Percentiles rank a stretch among this genome's conserved stretches.
phyloP scores from a whole-genome alignment of 1,284 basidiomycete genomes.

The Cutaneotrichosporon sp. region DNA sequence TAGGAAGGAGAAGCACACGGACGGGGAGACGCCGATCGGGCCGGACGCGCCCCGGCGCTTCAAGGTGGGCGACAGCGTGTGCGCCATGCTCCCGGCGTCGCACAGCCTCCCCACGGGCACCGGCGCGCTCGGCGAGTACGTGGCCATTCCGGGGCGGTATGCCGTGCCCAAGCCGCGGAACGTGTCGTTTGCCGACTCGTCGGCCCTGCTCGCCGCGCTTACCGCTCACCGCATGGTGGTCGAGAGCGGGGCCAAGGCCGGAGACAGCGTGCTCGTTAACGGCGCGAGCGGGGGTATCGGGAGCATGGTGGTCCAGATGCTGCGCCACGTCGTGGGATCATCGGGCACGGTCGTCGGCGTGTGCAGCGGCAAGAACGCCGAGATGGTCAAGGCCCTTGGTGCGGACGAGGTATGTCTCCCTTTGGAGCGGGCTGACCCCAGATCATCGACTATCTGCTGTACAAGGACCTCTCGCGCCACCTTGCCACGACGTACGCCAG shows the following conservation, averaged over 20 bases:
- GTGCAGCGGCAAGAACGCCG: constrained; percentile 61
- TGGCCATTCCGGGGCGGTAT: constrained; percentile 14
- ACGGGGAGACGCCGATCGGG: not conserved
- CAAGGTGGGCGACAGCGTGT: constrained; percentile 15
- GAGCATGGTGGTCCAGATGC: constrained; percentile 63
- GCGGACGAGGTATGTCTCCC: constrained; percentile 50
- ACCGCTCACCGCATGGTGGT: constrained; percentile 16
- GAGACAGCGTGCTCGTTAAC: constrained; percentile 18
- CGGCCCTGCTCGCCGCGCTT: constrained; percentile 9
- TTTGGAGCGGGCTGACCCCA: not conserved
- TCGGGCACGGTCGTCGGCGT: constrained; percentile 62
- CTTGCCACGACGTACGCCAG: not conserved
- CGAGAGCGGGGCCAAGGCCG: constrained; percentile 5
- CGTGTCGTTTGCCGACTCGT: not conserved
- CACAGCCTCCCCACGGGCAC: constrained; percentile 8
- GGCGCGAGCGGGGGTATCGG: constrained; percentile 59
- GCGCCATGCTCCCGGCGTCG: constrained; percentile 14
- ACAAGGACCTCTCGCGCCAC: constrained; percentile 44
- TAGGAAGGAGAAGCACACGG: not conserved
- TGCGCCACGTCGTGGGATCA: constrained; percentile 56
- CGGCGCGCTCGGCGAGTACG: constrained; percentile 16
- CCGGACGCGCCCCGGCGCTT: constrained; percentile 4
- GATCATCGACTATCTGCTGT: constrained; percentile 63
- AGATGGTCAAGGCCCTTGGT: constrained; percentile 55
- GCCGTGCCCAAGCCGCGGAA: constrained; percentile 7